These are phyloP conservation scores for Lasiosphaeris hirsuta DNA, from an alignment of 495 filamentous ascomycete species.

Conservation along the genomic window DNA sequence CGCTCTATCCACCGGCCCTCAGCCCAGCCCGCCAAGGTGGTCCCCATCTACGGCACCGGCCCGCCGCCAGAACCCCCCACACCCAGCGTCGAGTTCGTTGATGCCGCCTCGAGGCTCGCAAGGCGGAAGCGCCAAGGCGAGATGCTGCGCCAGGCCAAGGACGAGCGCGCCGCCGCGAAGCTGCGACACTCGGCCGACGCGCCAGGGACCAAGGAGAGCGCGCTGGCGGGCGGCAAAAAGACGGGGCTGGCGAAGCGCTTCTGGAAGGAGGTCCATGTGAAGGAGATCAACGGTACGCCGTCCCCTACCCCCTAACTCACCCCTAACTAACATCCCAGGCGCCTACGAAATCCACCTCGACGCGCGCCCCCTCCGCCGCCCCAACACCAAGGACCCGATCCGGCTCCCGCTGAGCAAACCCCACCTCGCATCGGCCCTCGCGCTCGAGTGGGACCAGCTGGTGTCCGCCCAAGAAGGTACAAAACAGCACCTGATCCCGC, in stretches of 20 bases:
- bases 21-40: conserved; percentile 45
- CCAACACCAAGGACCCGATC: conserved; percentile 61
- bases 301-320: neutral
- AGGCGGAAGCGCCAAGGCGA: conserved; percentile 53
- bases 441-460: conserved; percentile 88
- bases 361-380: conserved; percentile 71
- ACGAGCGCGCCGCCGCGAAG: conserved; percentile 33
- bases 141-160: conserved; percentile 45
- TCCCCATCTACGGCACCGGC: conserved; percentile 71
- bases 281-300: conserved; percentile 46
- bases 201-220: neutral
- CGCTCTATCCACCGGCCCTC: conserved; percentile 42
- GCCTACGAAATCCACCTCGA: conserved; percentile 77
- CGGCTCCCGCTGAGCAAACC: conserved; percentile 70
- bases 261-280: conserved; percentile 76
- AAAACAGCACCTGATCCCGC: conserved; percentile 75
- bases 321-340: conserved; percentile 34
- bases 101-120: conserved; percentile 47
- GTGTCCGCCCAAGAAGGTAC: conserved; percentile 72
- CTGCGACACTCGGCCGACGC: neutral
- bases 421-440: conserved; percentile 80
- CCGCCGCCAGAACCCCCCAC: conserved; percentile 77
- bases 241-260: conserved; percentile 61
- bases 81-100: conserved; percentile 39
- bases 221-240: conserved; percentile 9